Evolutionary conservation across 768 basidiomycete species (phyloP), one percentile per base, ranked within the genome.

Genomic region (Piloderma croceum): DNA sequence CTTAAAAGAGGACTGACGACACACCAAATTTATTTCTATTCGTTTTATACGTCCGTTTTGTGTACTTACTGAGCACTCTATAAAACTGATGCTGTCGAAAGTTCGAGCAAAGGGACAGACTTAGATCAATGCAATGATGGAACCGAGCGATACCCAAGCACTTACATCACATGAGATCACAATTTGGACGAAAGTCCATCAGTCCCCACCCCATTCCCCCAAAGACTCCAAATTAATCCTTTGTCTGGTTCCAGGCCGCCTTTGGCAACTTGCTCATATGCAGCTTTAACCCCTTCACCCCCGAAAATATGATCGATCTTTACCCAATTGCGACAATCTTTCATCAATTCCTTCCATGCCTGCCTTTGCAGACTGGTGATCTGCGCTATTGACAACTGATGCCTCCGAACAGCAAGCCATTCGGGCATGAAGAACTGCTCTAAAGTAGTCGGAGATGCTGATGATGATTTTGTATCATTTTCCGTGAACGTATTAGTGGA

Each of bases 341-440:
- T 48, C 75, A 83, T 77, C 38, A 84, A 53, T 20, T 62, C 69
- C n/a, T 52, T 60, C 82, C 82, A 84, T 5, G 78, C 83, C 7
- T 58, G 34, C 34, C 66, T 61, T 52, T 83, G 83, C 46, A 72
- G 52, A 7, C 39, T 41, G 31, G 69, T 66, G 36, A 84, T 79
- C 42, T 76, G 67, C 10, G 51, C 35, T 0, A 69, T 47, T 1
- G 70, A 56, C 2, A 81, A 59, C 45, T 79, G 68, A 35, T 62
- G 60, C 50, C 63, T 68, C 11, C 81, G 77, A 17, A 70, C 61
- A 31, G 70, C 65, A 2, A 84, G 63, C 83, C 83, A 84, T 56
- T 81, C 78, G 3, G 71, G 70, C 78, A 77, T 81, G 59, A 84
- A 84, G 54, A 84, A 84, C 11, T 59, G 58, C 47, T 81, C 79